These are phyloP conservation scores for Chlorella sp. DNA, from an alignment of 139 green algal genomes.

Conservation along the genomic window DNA sequence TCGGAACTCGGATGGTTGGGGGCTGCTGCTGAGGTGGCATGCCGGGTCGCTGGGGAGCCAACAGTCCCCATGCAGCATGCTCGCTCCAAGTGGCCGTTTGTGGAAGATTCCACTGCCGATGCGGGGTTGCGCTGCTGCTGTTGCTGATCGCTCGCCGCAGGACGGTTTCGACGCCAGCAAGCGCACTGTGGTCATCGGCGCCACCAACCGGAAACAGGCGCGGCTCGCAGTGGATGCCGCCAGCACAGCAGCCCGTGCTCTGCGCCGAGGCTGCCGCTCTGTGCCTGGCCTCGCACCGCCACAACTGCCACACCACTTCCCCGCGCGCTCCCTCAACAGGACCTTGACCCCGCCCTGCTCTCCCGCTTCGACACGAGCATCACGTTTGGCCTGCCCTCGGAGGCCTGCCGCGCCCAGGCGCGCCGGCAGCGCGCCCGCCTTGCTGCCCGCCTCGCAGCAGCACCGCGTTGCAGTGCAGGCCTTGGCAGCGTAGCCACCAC, in stretches of 20 bases:
- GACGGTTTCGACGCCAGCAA: conserved; percentile 70
- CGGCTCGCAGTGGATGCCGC: conserved; percentile 29
- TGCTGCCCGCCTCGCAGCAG: neutral
- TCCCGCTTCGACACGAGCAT: conserved; percentile 71
- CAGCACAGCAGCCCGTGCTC: too few relatives aligned
- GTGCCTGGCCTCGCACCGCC: neutral
- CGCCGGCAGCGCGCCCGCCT: neutral
- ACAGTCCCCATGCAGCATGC: too few relatives aligned
- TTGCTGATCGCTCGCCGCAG: too few relatives aligned
- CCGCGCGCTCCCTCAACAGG: conserved; percentile 22
- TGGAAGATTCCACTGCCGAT: too few relatives aligned
- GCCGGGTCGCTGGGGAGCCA: too few relatives aligned
- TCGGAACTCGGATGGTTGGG: too few relatives aligned
- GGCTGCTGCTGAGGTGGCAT: too few relatives aligned
- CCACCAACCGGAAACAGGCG: conserved; percentile 85
- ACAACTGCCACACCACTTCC: neutral
- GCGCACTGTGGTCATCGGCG: conserved; percentile 78
- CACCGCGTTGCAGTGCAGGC: neutral
- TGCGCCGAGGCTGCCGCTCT: neutral
- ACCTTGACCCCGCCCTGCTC: conserved; percentile 87
- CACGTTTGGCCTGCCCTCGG: conserved; percentile 74
- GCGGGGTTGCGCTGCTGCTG: too few relatives aligned
- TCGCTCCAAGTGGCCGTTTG: too few relatives aligned
- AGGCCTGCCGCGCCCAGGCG: conserved; percentile 31
- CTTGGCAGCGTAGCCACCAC: neutral